phyloP scores from a whole-genome alignment of 352 stramenopile genomes.

The Globisporangium recalcitrans region DNA sequence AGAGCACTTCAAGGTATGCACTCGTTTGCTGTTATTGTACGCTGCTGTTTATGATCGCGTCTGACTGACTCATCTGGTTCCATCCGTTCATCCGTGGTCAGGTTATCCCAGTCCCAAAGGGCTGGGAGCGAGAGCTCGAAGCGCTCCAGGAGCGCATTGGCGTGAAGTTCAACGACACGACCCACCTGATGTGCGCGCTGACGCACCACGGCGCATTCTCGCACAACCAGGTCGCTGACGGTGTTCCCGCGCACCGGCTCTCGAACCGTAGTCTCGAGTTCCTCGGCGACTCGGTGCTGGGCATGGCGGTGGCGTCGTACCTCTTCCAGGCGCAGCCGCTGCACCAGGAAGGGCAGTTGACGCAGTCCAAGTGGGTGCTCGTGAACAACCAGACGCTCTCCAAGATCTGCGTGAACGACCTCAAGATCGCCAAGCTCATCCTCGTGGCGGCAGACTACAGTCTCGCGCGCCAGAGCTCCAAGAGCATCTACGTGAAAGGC shows the following conservation, averaged over 20 bases:
- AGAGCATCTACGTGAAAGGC: slow-evolving; percentile 38
- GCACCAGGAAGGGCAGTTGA: slow-evolving; percentile 75
- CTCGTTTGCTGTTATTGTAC: not conserved
- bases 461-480: slow-evolving; percentile 20
- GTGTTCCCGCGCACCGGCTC: slow-evolving; percentile 48
- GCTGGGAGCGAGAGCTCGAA: slow-evolving; percentile 44
- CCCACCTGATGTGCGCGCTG: slow-evolving; percentile 60
- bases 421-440: slow-evolving; percentile 56
- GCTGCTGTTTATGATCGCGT: not conserved
- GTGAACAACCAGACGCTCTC: slow-evolving; percentile 77
- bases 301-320: slow-evolving; percentile 50
- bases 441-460: slow-evolving; percentile 50
- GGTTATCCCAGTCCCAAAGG: slow-evolving; percentile 32
- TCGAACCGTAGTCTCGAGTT: slow-evolving; percentile 84
- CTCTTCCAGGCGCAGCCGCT: slow-evolving; percentile 69
- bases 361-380: slow-evolving; percentile 53
- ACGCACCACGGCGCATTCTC: slow-evolving; percentile 71
- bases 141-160: slow-evolving; percentile 53
- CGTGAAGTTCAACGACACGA: slow-evolving; percentile 52
- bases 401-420: slow-evolving; percentile 51
- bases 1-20: slow-evolving; percentile 38
- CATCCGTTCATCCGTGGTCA: slow-evolving; percentile 11
- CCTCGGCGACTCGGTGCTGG: slow-evolving; percentile 72
- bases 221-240: slow-evolving; percentile 28
- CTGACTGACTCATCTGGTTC: not conserved